These are phyloP conservation scores for Plasmodium malariae DNA, from an alignment of 169 alveolate species.

Conservation along the genomic window DNA sequence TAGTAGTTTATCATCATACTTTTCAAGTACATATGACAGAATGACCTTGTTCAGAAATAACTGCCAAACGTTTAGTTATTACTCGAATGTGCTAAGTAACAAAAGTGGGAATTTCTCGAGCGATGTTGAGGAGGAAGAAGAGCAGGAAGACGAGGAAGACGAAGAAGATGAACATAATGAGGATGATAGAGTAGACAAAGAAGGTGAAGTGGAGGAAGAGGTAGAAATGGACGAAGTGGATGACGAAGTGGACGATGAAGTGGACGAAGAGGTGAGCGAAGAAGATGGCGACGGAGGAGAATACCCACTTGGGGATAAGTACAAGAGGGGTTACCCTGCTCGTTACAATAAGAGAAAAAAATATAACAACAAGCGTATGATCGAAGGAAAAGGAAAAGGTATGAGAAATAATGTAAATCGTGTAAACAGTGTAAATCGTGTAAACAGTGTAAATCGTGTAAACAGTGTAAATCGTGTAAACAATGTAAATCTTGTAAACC, in stretches of 20 bases:
- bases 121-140: background rate
- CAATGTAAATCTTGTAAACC: background rate
- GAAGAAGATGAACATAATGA: background rate
- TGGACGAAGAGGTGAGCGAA: background rate
- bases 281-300: background rate
- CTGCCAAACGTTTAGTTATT: background rate
- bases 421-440: too few species aligned
- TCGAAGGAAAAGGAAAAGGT: too few species aligned
- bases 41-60: background rate
- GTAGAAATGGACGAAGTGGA: background rate
- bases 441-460: too few species aligned
- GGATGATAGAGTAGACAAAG: background rate
- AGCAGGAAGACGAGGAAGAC: background rate
- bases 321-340: too few species aligned
- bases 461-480: background rate
- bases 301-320: background rate
- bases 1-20: too few species aligned
- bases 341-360: too few species aligned
- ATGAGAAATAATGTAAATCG: too few species aligned
- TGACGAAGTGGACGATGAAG: background rate
- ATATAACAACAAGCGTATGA: too few species aligned
- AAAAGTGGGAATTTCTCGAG: background rate
- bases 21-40: conserved; percentile 9
- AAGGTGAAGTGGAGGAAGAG: background rate
- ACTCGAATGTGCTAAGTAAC: background rate